Percentiles rank a stretch among this genome's conserved stretches.
These are phyloP conservation scores for Crithidia expoeki DNA, from an alignment of 208 protist genomes.

Conservation along the genomic window DNA sequence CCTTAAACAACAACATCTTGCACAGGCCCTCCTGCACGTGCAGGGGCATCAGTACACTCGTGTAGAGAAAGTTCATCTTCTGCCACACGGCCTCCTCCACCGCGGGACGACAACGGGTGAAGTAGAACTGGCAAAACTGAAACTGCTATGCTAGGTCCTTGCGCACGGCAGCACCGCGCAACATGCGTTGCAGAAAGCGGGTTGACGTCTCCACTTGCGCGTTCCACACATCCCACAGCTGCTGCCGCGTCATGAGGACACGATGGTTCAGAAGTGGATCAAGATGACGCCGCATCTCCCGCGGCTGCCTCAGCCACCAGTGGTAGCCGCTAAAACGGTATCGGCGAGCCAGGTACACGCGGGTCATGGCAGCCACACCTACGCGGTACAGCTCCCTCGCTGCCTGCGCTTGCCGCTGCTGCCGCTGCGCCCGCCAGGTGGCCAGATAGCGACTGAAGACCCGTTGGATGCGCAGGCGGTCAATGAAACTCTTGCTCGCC, in stretches of 20 bases:
- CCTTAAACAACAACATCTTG: conserved; percentile 4
- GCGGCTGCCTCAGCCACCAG: conserved; percentile 55
- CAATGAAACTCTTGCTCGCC: conserved; percentile 34
- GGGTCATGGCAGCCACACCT: conserved; percentile 34
- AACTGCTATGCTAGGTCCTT: conserved; percentile 21
- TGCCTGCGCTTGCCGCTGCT: conserved; percentile 25
- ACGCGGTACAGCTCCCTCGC: conserved; percentile 36
- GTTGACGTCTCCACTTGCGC: conserved; percentile 21
- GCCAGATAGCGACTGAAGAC: conserved; percentile 29
- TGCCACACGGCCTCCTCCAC: conserved; percentile 46
- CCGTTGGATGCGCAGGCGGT: conserved; percentile 35
- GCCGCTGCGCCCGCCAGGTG: conserved; percentile 30
- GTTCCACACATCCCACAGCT: conserved; percentile 41
- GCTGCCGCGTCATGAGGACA: conserved; percentile 18
- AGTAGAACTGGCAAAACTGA: conserved; percentile 43
- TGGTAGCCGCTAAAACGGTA: conserved; percentile 58
- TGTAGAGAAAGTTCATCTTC: conserved; percentile 38
- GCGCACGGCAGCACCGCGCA: conserved; percentile 36
- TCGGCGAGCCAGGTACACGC: conserved; percentile 45
- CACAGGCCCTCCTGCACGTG: conserved; percentile 40
- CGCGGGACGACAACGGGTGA: conserved; percentile 42
- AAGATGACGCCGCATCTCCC: conserved; percentile 27
- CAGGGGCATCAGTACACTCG: conserved; percentile 39
- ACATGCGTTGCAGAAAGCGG: conserved; percentile 41
- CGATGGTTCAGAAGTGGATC: conserved; percentile 14